Conservation (phyloP, 2,329 filamentous ascomycete species). For the Lecanosticta acicola region DNA sequence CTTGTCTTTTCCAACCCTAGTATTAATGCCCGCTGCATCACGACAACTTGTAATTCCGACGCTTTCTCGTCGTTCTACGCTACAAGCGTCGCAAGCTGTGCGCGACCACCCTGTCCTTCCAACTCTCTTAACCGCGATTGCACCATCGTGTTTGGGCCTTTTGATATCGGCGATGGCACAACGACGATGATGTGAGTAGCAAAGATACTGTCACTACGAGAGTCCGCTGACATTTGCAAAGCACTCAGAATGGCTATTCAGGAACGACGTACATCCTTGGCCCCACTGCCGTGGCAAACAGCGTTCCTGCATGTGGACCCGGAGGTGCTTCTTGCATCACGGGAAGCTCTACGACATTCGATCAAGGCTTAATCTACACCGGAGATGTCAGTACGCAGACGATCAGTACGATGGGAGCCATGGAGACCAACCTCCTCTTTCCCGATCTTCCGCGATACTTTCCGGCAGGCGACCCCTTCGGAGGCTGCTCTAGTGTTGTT, state of each 20-base stretch:
- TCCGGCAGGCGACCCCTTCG: slow-evolving; percentile 16
- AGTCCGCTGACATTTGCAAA: background rate
- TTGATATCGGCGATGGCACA: slow-evolving; percentile 11
- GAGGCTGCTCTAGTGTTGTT: slow-evolving; percentile 15
- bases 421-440: slow-evolving; percentile 11
- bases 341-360: background rate
- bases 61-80: slow-evolving; percentile 16
- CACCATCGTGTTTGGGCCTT: slow-evolving; percentile 19
- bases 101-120: slow-evolving; percentile 18
- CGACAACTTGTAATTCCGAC: slow-evolving; percentile 19
- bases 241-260: slow-evolving; percentile 15
- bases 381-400: slow-evolving; percentile 8
- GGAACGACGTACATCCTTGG: slow-evolving; percentile 23
- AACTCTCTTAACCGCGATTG: slow-evolving; percentile 23
- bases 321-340: slow-evolving; percentile 12
- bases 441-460: slow-evolving; percentile 21
- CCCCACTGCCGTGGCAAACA: slow-evolving; percentile 12
- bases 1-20: slow-evolving; percentile 16
- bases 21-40: slow-evolving; percentile 17
- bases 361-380: slow-evolving; percentile 17
- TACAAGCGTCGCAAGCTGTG: slow-evolving; percentile 11
- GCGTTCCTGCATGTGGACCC: slow-evolving; percentile 11
- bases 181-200: slow-evolving; percentile 19
- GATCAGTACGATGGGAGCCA: background rate
- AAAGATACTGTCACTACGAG: background rate